Conservation (phyloP, 768 basidiomycete genomes). For the Vararia minispora region DNA sequence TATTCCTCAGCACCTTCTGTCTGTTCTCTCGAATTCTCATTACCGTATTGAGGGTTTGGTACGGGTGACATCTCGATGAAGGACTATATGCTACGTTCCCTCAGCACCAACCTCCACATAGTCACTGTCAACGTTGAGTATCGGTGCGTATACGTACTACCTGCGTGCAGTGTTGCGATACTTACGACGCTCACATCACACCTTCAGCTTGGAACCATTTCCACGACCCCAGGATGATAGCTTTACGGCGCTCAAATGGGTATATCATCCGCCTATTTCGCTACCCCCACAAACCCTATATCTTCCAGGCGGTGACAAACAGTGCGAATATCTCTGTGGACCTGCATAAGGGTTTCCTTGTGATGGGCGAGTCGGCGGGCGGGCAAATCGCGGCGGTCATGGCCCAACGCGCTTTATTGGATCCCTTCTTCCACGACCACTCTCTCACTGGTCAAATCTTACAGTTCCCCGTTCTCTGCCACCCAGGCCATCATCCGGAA, state of each 20-base stretch:
- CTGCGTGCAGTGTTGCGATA: background rate
- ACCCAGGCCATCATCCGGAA: conserved; percentile 14
- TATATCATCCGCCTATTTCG: no score
- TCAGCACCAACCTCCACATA: background rate
- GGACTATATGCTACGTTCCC: background rate
- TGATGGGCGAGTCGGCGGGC: conserved; percentile 17
- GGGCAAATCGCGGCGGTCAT: conserved; percentile 14
- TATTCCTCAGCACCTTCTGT: no score
- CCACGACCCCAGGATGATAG: background rate
- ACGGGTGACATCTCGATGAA: background rate
- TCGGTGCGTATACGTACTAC: background rate
- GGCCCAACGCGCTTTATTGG: conserved; percentile 13
- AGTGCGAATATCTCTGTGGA: conserved; percentile 3
- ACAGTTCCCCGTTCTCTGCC: conserved; percentile 10
- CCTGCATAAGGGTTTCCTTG: conserved; percentile 14
- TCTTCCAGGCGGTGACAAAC: conserved; percentile 1
- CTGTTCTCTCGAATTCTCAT: no score
- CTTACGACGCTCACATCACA: no score
- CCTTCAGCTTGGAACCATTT: background rate
- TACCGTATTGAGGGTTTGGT: no score
- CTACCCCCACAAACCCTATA: no score
- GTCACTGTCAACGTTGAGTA: background rate
- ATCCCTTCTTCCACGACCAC: conserved; percentile 11
- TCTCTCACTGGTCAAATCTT: conserved; percentile 18
- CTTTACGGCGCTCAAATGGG: conserved; percentile 4